Percentiles rank a stretch among this genome's conserved stretches.
phyloP scores from a whole-genome alignment of 2,329 filamentous ascomycete genomes.

The Monosporascus ibericus region DNA sequence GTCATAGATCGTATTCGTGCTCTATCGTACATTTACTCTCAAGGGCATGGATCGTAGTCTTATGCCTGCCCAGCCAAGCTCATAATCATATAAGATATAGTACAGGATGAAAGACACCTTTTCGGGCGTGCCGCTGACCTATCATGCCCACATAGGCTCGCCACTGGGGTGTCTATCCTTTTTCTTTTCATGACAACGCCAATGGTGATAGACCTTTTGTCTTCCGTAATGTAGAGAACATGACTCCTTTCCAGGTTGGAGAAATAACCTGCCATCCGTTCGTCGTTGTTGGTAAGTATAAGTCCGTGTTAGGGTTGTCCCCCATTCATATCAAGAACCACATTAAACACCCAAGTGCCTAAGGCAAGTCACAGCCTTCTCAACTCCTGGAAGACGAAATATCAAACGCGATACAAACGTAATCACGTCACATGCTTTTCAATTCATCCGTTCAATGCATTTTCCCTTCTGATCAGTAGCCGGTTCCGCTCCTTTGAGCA shows the following conservation, averaged over 20 bases:
- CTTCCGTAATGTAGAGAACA: neutral
- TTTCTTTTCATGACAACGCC: neutral
- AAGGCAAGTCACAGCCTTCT: too few relatives aligned
- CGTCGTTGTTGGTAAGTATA: neutral
- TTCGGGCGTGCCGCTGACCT: too few relatives aligned
- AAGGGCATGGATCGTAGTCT: too few relatives aligned
- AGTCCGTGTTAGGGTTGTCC: too few relatives aligned
- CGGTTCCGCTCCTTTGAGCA: slow-evolving; percentile 36
- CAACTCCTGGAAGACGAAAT: neutral
- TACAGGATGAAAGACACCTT: too few relatives aligned
- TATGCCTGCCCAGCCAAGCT: too few relatives aligned
- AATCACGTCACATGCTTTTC: neutral
- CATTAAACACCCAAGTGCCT: too few relatives aligned
- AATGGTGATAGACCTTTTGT: neutral
- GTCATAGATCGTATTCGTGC: too few relatives aligned
- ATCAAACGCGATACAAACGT: neutral
- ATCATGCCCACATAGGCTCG: neutral
- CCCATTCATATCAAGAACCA: too few relatives aligned
- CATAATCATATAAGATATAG: too few relatives aligned
- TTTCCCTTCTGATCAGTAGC: slow-evolving; percentile 4
- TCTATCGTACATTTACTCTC: too few relatives aligned
- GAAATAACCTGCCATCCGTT: neutral
- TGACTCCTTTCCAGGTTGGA: neutral
- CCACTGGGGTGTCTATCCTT: neutral
- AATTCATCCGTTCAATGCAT: neutral